Percentiles rank a stretch among this genome's conserved stretches.
phyloP scores from a whole-genome alignment of 345 rosid species.

The Gossypium arboreum region DNA sequence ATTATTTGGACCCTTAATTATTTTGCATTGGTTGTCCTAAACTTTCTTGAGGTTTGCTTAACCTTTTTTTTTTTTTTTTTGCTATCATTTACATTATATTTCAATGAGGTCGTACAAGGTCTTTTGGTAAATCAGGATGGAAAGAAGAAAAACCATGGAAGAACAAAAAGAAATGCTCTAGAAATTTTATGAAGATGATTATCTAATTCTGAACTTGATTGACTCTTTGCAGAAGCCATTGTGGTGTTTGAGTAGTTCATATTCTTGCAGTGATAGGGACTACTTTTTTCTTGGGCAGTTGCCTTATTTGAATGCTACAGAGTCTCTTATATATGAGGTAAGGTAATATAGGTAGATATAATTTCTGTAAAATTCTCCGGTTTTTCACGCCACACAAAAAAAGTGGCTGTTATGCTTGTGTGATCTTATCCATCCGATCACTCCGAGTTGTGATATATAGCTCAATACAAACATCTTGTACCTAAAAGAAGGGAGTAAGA shows the following conservation, averaged over 20 bases:
- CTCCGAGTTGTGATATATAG: neutral
- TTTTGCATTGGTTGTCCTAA: conserved; percentile 65
- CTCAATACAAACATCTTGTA: neutral
- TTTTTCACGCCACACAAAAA: neutral
- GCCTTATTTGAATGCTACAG: conserved; percentile 70
- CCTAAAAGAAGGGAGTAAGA: neutral
- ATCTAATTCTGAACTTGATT: conserved; percentile 14
- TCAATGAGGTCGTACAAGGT: neutral
- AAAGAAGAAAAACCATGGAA: neutral
- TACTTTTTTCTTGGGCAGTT: conserved; percentile 83
- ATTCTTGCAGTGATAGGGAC: conserved; percentile 67
- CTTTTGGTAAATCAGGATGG: neutral
- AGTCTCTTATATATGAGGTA: conserved; percentile 82
- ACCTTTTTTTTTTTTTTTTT: neutral
- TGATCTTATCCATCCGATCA: neutral
- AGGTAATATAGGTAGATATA: neutral
- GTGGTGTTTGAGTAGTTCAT: conserved; percentile 56
- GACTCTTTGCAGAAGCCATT: conserved; percentile 67
- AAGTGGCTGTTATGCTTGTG: neutral
- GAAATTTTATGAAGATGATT: neutral
- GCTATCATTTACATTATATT: neutral
- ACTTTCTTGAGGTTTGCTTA: conserved; percentile 80
- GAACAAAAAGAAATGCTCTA: neutral
- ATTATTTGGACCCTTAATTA: conserved; percentile 82
- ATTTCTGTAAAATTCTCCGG: neutral